Percentiles rank a stretch among this genome's conserved stretches.
Conservation (phyloP, 805 yeast species). For the Cyberlindnera bimundalis region DNA sequence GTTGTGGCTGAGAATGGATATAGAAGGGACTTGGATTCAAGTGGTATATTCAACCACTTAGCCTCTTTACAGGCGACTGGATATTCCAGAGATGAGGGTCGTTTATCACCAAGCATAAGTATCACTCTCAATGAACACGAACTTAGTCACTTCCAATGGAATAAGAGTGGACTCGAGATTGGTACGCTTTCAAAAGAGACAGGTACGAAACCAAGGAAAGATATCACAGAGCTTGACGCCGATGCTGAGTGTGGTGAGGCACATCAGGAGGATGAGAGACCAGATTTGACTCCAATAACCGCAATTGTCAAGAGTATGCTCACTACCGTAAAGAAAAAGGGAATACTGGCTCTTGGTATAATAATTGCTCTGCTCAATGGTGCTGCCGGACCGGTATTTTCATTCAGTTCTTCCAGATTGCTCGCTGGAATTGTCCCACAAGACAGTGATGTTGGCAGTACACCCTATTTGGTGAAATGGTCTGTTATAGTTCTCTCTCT, state of each 20-base stretch:
- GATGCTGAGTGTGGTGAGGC: constrained; percentile 2
- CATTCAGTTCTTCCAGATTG: constrained; percentile 70
- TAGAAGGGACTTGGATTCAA: constrained; percentile 31
- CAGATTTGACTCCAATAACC: constrained; percentile 27
- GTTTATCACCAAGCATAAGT: too few relatives aligned
- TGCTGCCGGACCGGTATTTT: constrained; percentile 68
- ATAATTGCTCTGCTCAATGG: constrained; percentile 54
- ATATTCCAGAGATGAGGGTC: too few relatives aligned
- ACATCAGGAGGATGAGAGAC: constrained; percentile 17
- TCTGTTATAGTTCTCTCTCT: constrained; percentile 59
- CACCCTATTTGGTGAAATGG: constrained; percentile 52
- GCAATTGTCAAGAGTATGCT: constrained; percentile 31
- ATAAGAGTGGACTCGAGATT: constrained; percentile 10
- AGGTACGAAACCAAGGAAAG: constrained; percentile 10
- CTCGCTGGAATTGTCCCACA: constrained; percentile 58
- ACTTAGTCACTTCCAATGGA: constrained; percentile 11
- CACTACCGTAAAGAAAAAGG: constrained; percentile 25
- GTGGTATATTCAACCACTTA: constrained; percentile 20
- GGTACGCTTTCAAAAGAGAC: background rate
- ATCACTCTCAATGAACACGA: too few relatives aligned
- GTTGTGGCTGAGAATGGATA: constrained; percentile 42
- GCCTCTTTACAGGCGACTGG: constrained; percentile 18
- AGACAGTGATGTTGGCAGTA: constrained; percentile 31
- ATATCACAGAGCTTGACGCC: background rate
- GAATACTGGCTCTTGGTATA: constrained; percentile 46